A percentile compares a stretch with the other conserved stretches of the same genome.
Conservation (phyloP, 2,329 filamentous ascomycete species). For the Aureobasidium sp. region DNA sequence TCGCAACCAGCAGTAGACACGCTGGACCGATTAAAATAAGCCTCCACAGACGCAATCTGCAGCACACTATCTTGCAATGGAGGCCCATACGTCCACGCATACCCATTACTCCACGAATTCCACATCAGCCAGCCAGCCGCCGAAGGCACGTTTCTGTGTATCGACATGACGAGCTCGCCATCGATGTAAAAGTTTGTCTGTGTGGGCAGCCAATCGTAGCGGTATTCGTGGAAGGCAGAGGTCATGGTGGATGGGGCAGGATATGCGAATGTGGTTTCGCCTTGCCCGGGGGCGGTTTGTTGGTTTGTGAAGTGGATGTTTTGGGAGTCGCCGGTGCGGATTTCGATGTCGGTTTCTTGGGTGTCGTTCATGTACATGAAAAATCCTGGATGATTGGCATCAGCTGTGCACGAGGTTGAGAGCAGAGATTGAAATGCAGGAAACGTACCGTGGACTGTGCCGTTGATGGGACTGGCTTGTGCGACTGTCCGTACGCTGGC, state of each 20-base stretch:
- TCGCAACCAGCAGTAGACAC: neutral
- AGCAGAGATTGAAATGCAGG: no score
- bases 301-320: conserved; percentile 46
- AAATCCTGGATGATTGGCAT: no score
- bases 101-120: conserved; percentile 54
- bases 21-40: conserved; percentile 60
- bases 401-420: no score
- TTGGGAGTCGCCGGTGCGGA: conserved; percentile 12
- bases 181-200: conserved; percentile 65
- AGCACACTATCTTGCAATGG: conserved; percentile 57
- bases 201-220: conserved; percentile 63
- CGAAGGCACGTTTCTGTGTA: conserved; percentile 42
- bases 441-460: conserved; percentile 58
- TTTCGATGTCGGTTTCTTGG: conserved; percentile 73
- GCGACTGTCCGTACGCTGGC: conserved; percentile 65
- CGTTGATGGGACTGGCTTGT: conserved; percentile 53
- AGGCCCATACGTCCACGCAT: conserved; percentile 66
- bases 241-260: conserved; percentile 52
- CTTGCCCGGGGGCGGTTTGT: conserved; percentile 56
- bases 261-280: conserved; percentile 54
- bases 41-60: conserved; percentile 63
- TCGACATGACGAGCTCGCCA: conserved; percentile 49
- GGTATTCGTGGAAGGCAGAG: conserved; percentile 71
- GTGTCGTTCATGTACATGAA: conserved; percentile 79
- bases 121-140: conserved; percentile 60